Evolutionary conservation across 2,329 filamentous ascomycete species (phyloP).

Genomic region (Sclerotinia nivalis): DNA sequence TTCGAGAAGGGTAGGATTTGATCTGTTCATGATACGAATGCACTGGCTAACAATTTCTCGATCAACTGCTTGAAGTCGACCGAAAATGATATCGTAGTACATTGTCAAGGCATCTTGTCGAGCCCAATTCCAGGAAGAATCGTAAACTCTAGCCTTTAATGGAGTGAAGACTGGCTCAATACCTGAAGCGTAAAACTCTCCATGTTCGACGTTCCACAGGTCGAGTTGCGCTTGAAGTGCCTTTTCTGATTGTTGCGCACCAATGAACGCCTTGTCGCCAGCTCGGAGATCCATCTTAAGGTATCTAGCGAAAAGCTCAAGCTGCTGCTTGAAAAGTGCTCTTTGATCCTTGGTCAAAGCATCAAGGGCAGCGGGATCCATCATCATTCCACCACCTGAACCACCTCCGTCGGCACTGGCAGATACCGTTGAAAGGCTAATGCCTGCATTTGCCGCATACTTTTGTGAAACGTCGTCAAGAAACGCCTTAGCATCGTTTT

Average conservation of each 20-base stretch:
- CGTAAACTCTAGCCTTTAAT: constrained; percentile 93
- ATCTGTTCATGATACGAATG: constrained; percentile 99
- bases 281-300: constrained; percentile 94
- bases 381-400: constrained; percentile 89
- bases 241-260: constrained; percentile 80
- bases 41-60: constrained; percentile 98
- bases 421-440: constrained; percentile 77
- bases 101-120: constrained; percentile 95
- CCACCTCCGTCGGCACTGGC: constrained; percentile 71
- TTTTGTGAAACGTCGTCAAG: constrained; percentile 87
- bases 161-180: constrained; percentile 93
- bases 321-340: constrained; percentile 95
- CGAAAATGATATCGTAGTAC: constrained; percentile 99
- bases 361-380: constrained; percentile 96
- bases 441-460: constrained; percentile 80
- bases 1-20: constrained; percentile 90
- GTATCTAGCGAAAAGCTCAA: constrained; percentile 92
- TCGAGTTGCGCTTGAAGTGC: constrained; percentile 91
- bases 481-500: constrained; percentile 88
- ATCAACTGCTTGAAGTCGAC: constrained; percentile 86
- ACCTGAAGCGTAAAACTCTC: constrained; percentile 91
- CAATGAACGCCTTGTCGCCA: constrained; percentile 91
- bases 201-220: constrained; percentile 92
- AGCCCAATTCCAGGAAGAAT: constrained; percentile 99
- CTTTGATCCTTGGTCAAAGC: constrained; percentile 96